phyloP scores from a whole-genome alignment of 129 eudicot genomes.

The Pittosporum tobira region DNA sequence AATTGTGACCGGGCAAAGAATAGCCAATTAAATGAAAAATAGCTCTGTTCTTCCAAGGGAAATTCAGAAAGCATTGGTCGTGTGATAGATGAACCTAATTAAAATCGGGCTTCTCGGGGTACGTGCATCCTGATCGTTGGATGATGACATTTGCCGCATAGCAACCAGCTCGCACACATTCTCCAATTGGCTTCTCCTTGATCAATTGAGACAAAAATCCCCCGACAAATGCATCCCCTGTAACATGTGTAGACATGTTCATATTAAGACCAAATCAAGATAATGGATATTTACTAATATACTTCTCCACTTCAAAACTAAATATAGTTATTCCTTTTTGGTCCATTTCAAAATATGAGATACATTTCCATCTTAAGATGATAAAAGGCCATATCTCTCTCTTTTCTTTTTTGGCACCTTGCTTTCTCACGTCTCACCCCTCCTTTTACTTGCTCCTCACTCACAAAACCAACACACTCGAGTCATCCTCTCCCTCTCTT shows the following conservation, averaged over 20 bases:
- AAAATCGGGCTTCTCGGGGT: conserved; percentile 75
- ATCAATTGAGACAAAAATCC: conserved; percentile 84
- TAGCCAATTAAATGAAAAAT: not conserved
- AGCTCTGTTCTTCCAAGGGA: not conserved
- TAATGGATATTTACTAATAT: too few relatives aligned
- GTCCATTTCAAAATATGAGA: too few relatives aligned
- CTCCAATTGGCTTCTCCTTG: conserved; percentile 60
- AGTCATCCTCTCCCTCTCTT: too few relatives aligned
- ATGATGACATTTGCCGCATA: conserved; percentile 81
- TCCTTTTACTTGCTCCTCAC: too few relatives aligned
- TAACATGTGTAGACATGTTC: too few relatives aligned
- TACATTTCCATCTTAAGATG: too few relatives aligned
- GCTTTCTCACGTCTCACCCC: too few relatives aligned
- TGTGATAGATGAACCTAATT: not conserved
- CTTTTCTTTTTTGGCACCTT: too few relatives aligned
- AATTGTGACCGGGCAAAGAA: not conserved
- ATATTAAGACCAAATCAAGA: too few relatives aligned
- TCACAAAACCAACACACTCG: too few relatives aligned
- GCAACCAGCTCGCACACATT: conserved; percentile 79
- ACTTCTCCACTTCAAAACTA: too few relatives aligned
- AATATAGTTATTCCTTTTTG: too few relatives aligned
- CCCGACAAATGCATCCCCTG: conserved; percentile 96
- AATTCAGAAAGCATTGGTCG: not conserved
- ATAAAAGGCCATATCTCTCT: not conserved
- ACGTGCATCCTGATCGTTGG: conserved; percentile 89